Evolutionary conservation across 1,284 basidiomycete genomes (phyloP), one percentile per base, ranked within the genome.

Genomic region (Pseudozyma tsukubaensis): DNA sequence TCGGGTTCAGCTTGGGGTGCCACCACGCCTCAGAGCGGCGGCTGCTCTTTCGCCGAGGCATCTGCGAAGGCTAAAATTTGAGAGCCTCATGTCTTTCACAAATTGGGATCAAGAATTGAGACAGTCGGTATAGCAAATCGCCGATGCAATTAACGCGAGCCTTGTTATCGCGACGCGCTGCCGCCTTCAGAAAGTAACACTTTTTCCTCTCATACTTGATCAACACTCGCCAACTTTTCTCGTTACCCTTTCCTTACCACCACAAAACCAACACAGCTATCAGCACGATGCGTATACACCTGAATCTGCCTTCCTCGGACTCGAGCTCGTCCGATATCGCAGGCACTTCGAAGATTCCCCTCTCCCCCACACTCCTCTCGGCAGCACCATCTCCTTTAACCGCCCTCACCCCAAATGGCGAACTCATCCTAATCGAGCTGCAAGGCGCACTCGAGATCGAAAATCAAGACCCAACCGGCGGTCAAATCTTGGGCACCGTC

Each of bases 391-490:
- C 65, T 1, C 65, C 63, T 6, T 44, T 74, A 1, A 74, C 72
- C 34, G 59, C 72, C 1, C 55, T 83, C 2, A 59, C 73, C 7
- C 77, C 81, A 0, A 44, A 50, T 19, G 80, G 80, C 21, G 80
- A 84, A 50, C 72, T 83, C 10, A 63, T 83, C 9, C 71, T 84
- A 6, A 77, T 84, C 45, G 82, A 84, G 58, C 66, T 84, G 7
- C 82, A 84, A 61, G 82, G 82, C 14, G 57, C 74, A 19, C 70
- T 84, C 34, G 82, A 84, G 48, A 78, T 83, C 64, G 79, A 80
- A 34, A 51, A 69, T 19, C 65, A 64, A 12, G 64, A 62, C 8
- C 45, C 75, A 0, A 19, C 21, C 12, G 76, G 76, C 24, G 72
- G 69, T 5, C 74, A 83, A 16, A 48, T 72, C 14, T 48, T 84